Base-by-base conservation (phyloP, 495 filamentous ascomycete species). In the Aspergillus heteromorphus region DNA sequence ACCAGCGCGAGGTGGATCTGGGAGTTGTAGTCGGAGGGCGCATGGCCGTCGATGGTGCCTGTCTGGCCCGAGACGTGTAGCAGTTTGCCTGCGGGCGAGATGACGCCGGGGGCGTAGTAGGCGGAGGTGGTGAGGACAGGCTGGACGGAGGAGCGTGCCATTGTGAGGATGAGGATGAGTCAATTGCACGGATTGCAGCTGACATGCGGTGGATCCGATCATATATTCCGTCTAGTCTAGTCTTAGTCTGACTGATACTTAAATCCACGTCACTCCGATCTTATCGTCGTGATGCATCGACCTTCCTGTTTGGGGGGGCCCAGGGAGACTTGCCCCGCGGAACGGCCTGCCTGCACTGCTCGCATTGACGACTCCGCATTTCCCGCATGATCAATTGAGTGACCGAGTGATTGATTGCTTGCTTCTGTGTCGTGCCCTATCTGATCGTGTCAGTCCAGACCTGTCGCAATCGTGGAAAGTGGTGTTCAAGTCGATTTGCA, bases 1-100 rank as follows among this genome's bases (percentile, higher is more conserved):
- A 58, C n/a, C 34, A 71, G 55, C 0, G 61, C 60, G 7, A 70
- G 66, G 14, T 67, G 58, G 25, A 72, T 60, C 43, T 71, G 64
- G 2, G 58, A 65, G 25, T 64, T 61, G 42, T 66, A 68, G 51
- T 63, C 59, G 14, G 40, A 40, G 0, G 68, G 66, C 1, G 65
- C 56, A 19, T 27, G 14, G 8, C 65, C 69, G 9, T 53, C 53
- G 9, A 48, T 42, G 36, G 19, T 53, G 9, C 68, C 66, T 7
- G 61, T 49, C 45, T 72, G 67, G 6, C 69, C 69, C 7, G 69
- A 31, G 34, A 65, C 40, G 25, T 65, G 59, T 2, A 51, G 27
- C 7, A 45, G 53, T 11, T 3, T 23, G 18, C 14, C 11, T 1
- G 34, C 2, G 1, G 25, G 11, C 1, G 47, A 31, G 29, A 56